A percentile compares a stretch with the other conserved stretches of the same genome.
Evolutionary conservation across 805 yeast genomes (phyloP).

Genomic region (Myxozyma nipponensis): DNA sequence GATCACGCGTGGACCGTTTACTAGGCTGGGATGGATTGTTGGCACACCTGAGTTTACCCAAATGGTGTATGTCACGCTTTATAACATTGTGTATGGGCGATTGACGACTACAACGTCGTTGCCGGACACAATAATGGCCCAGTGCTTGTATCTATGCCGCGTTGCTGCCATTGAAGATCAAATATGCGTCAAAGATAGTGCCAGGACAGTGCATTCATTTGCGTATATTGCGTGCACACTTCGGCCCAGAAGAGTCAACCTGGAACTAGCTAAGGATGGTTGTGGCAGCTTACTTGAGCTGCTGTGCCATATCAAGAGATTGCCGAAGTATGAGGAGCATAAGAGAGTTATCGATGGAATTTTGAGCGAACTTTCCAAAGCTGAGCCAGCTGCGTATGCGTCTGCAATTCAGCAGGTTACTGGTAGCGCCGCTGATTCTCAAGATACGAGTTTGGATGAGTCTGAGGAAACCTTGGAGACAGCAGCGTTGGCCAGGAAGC

Average conservation of each 20-base stretch:
- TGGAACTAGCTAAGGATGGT: not conserved
- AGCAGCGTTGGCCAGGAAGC: slow-evolving; percentile 58
- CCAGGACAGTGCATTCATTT: slow-evolving; percentile 11
- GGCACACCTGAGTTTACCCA: slow-evolving; percentile 29
- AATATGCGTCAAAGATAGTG: slow-evolving; percentile 29
- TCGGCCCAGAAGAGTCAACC: slow-evolving; percentile 5
- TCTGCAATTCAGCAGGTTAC: not conserved
- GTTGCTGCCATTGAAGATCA: slow-evolving; percentile 49
- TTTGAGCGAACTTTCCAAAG: slow-evolving; percentile 20
- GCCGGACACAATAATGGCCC: slow-evolving; percentile 57
- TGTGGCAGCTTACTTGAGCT: slow-evolving; percentile 21
- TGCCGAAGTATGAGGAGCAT: slow-evolving; percentile 6
- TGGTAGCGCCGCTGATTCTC: slow-evolving; percentile 4
- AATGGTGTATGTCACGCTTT: slow-evolving; percentile 21
- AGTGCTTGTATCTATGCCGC: slow-evolving; percentile 65
- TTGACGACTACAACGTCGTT: slow-evolving; percentile 29
- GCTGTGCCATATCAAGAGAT: slow-evolving; percentile 5
- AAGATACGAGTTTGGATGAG: slow-evolving; percentile 30
- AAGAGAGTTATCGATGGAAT: slow-evolving; percentile 21
- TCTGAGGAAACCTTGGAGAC: slow-evolving; percentile 30
- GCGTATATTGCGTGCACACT: slow-evolving; percentile 12
- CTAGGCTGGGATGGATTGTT: slow-evolving; percentile 29
- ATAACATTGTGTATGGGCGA: slow-evolving; percentile 10
- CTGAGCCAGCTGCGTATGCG: slow-evolving; percentile 30
- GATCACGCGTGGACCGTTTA: slow-evolving; percentile 35